Evolutionary conservation across 495 filamentous ascomycete genomes (phyloP).

Genomic region (Neurospora sp.): DNA sequence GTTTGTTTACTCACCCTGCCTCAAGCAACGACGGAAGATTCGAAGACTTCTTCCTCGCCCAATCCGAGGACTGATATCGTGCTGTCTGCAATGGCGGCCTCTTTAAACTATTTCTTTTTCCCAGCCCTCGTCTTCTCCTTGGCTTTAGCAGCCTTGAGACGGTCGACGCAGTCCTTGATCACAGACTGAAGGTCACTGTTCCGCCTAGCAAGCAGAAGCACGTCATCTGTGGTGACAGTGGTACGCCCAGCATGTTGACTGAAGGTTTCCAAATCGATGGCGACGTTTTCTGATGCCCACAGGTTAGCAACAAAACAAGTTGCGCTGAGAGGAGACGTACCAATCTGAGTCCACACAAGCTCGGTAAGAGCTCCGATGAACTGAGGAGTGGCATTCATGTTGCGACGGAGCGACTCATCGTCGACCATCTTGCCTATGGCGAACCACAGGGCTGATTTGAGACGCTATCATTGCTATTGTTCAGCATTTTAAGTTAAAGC

Average conservation of each 20-base stretch:
- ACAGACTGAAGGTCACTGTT: conserved; percentile 76
- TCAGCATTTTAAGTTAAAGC: neutral
- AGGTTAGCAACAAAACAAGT: neutral
- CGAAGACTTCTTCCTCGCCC: neutral
- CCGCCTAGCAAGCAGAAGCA: conserved; percentile 72
- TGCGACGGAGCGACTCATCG: conserved; percentile 63
- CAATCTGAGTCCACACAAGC: conserved; percentile 83
- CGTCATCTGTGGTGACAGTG: conserved; percentile 74
- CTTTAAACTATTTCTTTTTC: neutral
- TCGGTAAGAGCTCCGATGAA: conserved; percentile 91
- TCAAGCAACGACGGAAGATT: neutral
- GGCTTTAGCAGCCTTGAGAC: conserved; percentile 35
- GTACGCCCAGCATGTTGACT: conserved; percentile 79
- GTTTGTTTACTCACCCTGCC: neutral
- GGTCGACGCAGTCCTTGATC: conserved; percentile 56
- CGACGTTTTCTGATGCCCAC: conserved; percentile 50
- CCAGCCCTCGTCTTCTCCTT: conserved; percentile 21
- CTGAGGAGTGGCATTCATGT: conserved; percentile 83
- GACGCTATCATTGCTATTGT: conserved; percentile 40
- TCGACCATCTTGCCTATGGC: conserved; percentile 83
- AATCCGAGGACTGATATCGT: neutral
- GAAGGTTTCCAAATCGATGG: conserved; percentile 71
- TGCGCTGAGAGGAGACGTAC: conserved; percentile 27
- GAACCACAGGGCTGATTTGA: conserved; percentile 94
- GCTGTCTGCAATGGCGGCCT: neutral